Evolutionary conservation across 768 basidiomycete genomes (phyloP).

Genomic region (Lactifluus rugatus): DNA sequence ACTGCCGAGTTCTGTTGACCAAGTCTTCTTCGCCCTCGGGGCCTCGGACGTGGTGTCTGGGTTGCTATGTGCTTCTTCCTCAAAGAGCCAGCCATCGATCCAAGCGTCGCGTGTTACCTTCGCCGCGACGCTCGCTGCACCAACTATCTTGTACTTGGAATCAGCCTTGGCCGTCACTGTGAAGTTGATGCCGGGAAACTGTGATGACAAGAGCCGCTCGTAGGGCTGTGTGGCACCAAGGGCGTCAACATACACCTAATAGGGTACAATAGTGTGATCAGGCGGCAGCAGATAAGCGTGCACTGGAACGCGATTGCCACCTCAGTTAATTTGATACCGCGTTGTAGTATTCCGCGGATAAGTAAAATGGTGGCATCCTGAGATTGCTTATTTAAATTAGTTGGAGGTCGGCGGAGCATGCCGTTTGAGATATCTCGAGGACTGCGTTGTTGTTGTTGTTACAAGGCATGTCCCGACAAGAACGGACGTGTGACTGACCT

Average conservation of each 20-base stretch:
- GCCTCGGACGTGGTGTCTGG: background rate
- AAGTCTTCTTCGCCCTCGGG: conserved; percentile 19
- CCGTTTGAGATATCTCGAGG: conserved; percentile 86
- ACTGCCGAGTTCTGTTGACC: conserved; percentile 47
- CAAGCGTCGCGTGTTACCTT: conserved; percentile 94
- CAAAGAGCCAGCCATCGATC: conserved; percentile 76
- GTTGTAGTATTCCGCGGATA: conserved; percentile 75
- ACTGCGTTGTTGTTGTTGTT: conserved; percentile 35
- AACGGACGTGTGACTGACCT: conserved; percentile 5
- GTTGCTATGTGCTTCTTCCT: conserved; percentile 36
- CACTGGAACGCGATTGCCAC: conserved; percentile 30
- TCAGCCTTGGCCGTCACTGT: conserved; percentile 92
- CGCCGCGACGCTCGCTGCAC: conserved; percentile 95
- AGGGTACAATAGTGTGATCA: background rate
- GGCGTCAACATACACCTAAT: conserved; percentile 92
- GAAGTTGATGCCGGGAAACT: conserved; percentile 80
- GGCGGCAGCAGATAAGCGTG: background rate
- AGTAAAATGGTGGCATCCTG: conserved; percentile 85
- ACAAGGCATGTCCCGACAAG: background rate
- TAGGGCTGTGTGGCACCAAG: conserved; percentile 82
- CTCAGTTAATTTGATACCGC: conserved; percentile 71
- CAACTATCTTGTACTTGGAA: conserved; percentile 92
- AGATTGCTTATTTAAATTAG: conserved; percentile 81
- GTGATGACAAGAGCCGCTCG: conserved; percentile 66
- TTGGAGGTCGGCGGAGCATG: conserved; percentile 79